Base-by-base conservation (phyloP, 495 filamentous ascomycete genomes). In the Hyaloscypha variabilis region DNA sequence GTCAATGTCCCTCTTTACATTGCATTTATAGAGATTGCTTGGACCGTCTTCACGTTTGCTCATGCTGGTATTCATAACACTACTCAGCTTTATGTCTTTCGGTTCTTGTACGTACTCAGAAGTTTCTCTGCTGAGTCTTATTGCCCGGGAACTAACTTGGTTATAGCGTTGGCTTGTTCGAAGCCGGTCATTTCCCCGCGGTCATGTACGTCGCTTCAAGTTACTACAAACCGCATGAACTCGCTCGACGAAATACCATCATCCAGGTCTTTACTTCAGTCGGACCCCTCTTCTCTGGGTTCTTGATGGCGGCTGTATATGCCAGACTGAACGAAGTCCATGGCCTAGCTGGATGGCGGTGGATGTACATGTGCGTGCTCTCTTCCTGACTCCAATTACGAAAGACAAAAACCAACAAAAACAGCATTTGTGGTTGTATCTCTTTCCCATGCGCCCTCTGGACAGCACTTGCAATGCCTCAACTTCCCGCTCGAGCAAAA, bases 171-270 rank as follows among this genome's bases (percentile, higher is more conserved):
- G 51, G 51, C n/a, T 51, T 63, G n/a, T 63, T 63, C 23, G 62
- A 64, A 58, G 53, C 52, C 23, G 62, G 62, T 30, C 53, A 57
- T 19, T 64, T 57, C 34, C 62, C 62, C 1, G 62, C 52, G 14
- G 53, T 64, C 19, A 57, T 57, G 46, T 88, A 87, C 66, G 82
- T 90, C 67, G 74, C 88, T 6, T 85, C 85, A 3, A 81, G 80
- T 0, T 90, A 87, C 86, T 90, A 90, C 67, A 88, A 81, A 8
- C 79, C 83, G 63, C 75, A 77, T 42, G 88, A 90, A 71, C 77
- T 89, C 2, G 86, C 83, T 6, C 89, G 88, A 69, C 80, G 88
- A 8, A 84, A 77, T 49, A 79, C 76, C 60, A 80, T 81, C 71
- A 57, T 64, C 29, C 62, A 64, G 29, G 31, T 64, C 13, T 82